Evolutionary conservation across 1,284 basidiomycete genomes (phyloP).

Genomic region (Apiotrichum montevideense): DNA sequence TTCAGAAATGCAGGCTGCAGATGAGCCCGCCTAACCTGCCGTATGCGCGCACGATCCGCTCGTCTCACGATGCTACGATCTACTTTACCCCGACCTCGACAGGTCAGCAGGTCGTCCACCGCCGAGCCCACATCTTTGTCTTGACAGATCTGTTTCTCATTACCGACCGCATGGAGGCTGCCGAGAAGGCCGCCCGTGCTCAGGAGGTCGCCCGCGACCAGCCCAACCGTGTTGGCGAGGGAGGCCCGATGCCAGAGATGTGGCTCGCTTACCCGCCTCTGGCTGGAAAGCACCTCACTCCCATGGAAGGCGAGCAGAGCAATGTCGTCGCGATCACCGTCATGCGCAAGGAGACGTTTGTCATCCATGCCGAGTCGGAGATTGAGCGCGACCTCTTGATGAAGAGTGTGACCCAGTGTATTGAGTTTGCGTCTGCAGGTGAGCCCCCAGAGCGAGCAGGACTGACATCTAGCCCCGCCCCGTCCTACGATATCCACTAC

Average conservation of each 20-base stretch:
- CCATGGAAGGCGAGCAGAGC: slow-evolving; percentile 55
- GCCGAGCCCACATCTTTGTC: slow-evolving; percentile 76
- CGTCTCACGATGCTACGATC: slow-evolving; percentile 68
- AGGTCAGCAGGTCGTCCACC: slow-evolving; percentile 65
- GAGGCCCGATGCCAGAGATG: slow-evolving; percentile 67
- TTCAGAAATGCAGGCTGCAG: slow-evolving; percentile 80
- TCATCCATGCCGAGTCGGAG: slow-evolving; percentile 60
- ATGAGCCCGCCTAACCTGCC: slow-evolving; percentile 74
- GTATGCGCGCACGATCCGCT: slow-evolving; percentile 72
- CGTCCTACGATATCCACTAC: not conserved
- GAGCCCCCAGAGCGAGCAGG: slow-evolving; percentile 33
- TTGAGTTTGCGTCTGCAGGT: slow-evolving; percentile 71
- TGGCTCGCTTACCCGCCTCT: slow-evolving; percentile 93
- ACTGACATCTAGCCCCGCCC: not conserved
- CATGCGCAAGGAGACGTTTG: slow-evolving; percentile 81
- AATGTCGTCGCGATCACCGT: slow-evolving; percentile 71
- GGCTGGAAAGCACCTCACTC: slow-evolving; percentile 83
- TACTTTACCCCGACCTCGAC: slow-evolving; percentile 72
- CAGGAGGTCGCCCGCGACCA: slow-evolving; percentile 39
- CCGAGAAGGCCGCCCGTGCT: slow-evolving; percentile 52
- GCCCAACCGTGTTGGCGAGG: slow-evolving; percentile 43
- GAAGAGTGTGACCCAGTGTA: slow-evolving; percentile 73
- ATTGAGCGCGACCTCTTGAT: slow-evolving; percentile 63
- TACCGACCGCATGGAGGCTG: slow-evolving; percentile 69
- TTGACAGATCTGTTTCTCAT: slow-evolving; percentile 88